Conservation (phyloP, 179 eudicot genomes). For the Vitellaria paradoxa region DNA sequence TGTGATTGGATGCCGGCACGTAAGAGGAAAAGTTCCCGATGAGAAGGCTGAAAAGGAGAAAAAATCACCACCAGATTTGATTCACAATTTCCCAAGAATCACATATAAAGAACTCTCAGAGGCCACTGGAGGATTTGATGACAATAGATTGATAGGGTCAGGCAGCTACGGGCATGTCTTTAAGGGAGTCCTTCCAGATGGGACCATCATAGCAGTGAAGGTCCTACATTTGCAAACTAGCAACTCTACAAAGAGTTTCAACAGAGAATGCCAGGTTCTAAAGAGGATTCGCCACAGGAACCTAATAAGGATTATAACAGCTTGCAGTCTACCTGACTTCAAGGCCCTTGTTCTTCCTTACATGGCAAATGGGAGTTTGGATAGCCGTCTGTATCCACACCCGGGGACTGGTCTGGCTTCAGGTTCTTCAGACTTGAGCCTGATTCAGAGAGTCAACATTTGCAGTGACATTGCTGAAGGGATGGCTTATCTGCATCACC, state of each 20-base stretch:
- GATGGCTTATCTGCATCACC: conserved; percentile 47
- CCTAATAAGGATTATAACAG: conserved; percentile 39
- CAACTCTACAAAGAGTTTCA: conserved; percentile 36
- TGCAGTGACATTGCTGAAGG: conserved; percentile 50
- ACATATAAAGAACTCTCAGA: conserved; percentile 35
- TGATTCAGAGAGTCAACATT: conserved; percentile 35
- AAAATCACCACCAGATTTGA: conserved; percentile 17
- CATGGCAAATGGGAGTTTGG: conserved; percentile 50
- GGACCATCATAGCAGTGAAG: conserved; percentile 35
- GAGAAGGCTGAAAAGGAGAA: conserved; percentile 9
- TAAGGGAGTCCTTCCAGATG: conserved; percentile 34
- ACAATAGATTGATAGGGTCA: conserved; percentile 30
- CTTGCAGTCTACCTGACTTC: conserved; percentile 43
- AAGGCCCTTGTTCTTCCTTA: conserved; percentile 46
- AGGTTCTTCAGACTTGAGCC: conserved; percentile 29
- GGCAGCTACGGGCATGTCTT: conserved; percentile 43
- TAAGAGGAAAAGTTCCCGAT: conserved; percentile 4
- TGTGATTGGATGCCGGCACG: conserved; percentile 17
- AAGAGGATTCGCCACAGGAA: conserved; percentile 45
- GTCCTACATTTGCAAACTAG: conserved; percentile 34
- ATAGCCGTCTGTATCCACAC: conserved; percentile 29
- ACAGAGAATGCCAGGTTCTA: conserved; percentile 45
- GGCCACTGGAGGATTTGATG: conserved; percentile 40
- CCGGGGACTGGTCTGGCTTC: conserved; percentile 14
- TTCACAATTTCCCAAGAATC: conserved; percentile 36